These are phyloP conservation scores for Lyophyllum decastes DNA, from an alignment of 768 basidiomycete species.

Conservation along the genomic window DNA sequence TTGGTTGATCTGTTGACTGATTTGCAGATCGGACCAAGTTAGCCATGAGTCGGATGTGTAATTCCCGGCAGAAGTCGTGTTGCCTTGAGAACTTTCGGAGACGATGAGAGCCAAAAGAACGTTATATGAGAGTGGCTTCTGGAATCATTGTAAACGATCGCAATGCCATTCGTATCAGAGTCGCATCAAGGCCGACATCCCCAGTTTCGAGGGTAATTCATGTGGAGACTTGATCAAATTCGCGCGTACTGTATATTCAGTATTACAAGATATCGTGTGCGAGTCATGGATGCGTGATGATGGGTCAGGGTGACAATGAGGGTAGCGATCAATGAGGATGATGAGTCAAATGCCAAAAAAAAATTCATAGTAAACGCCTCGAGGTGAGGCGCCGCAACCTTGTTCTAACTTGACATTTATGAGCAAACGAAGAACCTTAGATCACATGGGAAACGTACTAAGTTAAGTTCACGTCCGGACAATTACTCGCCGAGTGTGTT, in stretches of 20 bases:
- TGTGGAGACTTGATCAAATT: background rate
- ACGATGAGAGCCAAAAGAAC: background rate
- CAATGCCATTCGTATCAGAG: background rate
- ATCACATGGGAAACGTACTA: slow-evolving; percentile 14
- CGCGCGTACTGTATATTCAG: background rate
- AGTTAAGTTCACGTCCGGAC: slow-evolving; percentile 43
- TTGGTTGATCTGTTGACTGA: slow-evolving; percentile 20
- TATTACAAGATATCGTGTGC: background rate
- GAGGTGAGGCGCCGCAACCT: slow-evolving; percentile 2
- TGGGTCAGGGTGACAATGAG: slow-evolving; percentile 13
- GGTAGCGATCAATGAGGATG: slow-evolving; percentile 6
- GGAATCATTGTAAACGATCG: background rate
- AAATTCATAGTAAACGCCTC: slow-evolving; percentile 4
- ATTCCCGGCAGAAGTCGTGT: slow-evolving; percentile 10
- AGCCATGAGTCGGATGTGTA: slow-evolving; percentile 5
- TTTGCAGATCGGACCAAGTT: slow-evolving; percentile 26
- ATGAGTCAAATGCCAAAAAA: slow-evolving; percentile 17
- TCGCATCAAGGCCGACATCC: background rate
- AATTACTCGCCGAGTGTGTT: slow-evolving; percentile 76
- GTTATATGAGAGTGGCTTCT: background rate
- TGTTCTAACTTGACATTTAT: slow-evolving; percentile 11
- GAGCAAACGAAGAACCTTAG: slow-evolving; percentile 3
- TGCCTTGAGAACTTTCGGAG: slow-evolving; percentile 14
- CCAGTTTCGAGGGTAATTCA: background rate
- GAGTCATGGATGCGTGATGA: background rate